These are phyloP conservation scores for Rhynchospora tenuis DNA, from an alignment of 176 grass and related monocot genomes.

Conservation along the genomic window DNA sequence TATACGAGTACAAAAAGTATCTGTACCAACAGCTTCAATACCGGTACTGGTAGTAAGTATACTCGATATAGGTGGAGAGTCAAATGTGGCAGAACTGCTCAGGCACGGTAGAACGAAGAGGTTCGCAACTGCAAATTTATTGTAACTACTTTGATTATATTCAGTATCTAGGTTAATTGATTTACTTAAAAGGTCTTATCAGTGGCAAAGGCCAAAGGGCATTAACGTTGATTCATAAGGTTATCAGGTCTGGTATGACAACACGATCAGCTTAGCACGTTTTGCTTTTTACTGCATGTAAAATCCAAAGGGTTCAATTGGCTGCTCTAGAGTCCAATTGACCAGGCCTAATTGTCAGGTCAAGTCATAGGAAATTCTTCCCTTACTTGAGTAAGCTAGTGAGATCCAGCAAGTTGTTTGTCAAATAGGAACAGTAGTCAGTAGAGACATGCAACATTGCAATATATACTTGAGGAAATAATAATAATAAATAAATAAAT, in stretches of 20 bases:
- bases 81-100: conserved; percentile 72
- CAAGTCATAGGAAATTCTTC: neutral
- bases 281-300: neutral
- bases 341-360: neutral
- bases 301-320: neutral
- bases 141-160: neutral
- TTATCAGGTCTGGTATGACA: neutral
- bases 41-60: conserved; percentile 43
- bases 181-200: neutral
- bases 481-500: too few relatives aligned
- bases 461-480: too few relatives aligned
- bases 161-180: conserved; percentile 4
- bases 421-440: neutral
- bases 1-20: neutral
- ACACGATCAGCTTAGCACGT: neutral
- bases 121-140: conserved; percentile 68
- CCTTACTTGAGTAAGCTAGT: neutral
- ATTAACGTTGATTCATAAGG: neutral
- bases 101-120: conserved; percentile 67
- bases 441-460: too few relatives aligned
- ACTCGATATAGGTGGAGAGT: conserved; percentile 74
- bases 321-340: neutral
- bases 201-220: neutral
- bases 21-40: conserved; percentile 28
- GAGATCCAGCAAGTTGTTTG: neutral